These are phyloP conservation scores for Beta corolliflora DNA, from an alignment of 179 eudicot genomes.

Conservation along the genomic window DNA sequence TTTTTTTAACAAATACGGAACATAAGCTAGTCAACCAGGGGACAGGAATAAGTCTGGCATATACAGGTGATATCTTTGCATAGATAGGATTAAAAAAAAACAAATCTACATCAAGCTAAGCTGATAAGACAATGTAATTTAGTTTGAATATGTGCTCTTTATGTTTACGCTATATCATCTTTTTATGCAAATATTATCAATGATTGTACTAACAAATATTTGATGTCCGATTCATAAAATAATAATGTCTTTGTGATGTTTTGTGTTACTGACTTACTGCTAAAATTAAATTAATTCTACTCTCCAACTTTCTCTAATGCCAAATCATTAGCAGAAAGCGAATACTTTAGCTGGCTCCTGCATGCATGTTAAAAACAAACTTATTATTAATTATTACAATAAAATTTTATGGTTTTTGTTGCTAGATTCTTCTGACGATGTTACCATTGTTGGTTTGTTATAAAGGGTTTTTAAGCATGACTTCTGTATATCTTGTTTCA, in stretches of 20 bases:
- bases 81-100: background rate
- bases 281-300: background rate
- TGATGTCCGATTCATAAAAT: background rate
- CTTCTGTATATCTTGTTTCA: background rate
- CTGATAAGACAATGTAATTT: background rate
- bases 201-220: background rate
- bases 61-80: background rate
- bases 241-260: background rate
- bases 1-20: background rate
- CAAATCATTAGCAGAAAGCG: background rate
- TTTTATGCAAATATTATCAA: background rate
- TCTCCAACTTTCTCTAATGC: background rate
- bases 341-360: background rate
- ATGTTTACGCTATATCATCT: background rate
- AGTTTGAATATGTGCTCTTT: background rate
- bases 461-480: background rate
- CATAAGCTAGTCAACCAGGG: background rate
- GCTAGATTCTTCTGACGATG: background rate
- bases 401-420: background rate
- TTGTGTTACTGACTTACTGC: background rate
- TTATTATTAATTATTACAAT: background rate
- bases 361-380: background rate
- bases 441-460: background rate
- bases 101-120: background rate
- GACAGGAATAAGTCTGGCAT: background rate